A percentile compares a stretch with the other conserved stretches of the same genome.
phyloP scores from a whole-genome alignment of 257 asterid genomes.

The Nicotiana attenuata region DNA sequence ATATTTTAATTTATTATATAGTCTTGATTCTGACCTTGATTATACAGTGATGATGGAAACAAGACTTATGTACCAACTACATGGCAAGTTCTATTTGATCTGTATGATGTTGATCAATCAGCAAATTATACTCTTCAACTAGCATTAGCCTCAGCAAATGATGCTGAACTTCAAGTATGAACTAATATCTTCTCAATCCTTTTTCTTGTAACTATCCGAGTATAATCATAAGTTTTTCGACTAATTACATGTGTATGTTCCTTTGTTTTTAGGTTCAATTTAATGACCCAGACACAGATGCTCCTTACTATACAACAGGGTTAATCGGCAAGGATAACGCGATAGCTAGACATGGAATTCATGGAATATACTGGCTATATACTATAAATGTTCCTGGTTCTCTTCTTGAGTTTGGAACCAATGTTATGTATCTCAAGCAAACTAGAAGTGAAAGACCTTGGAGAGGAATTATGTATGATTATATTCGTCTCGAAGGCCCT shows the following conservation, averaged over 20 bases:
- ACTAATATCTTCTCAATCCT: not conserved
- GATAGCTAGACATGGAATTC: slow-evolving; percentile 87
- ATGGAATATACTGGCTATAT: slow-evolving; percentile 59
- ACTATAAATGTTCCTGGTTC: slow-evolving; percentile 36
- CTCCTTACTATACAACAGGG: slow-evolving; percentile 45
- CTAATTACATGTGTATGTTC: not conserved
- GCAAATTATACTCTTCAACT: slow-evolving; percentile 53
- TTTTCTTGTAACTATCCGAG: not conserved
- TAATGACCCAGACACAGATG: slow-evolving; percentile 23
- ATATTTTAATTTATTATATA: not conserved
- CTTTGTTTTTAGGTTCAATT: slow-evolving; percentile 37
- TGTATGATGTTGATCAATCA: slow-evolving; percentile 21
- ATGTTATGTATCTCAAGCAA: slow-evolving; percentile 50
- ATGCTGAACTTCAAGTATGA: slow-evolving; percentile 67
- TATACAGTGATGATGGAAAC: slow-evolving; percentile 49
- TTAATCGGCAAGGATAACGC: slow-evolving; percentile 71
- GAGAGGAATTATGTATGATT: slow-evolving; percentile 75
- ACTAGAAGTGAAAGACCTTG: slow-evolving; percentile 43
- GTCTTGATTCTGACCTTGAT: not conserved
- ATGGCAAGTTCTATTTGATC: slow-evolving; percentile 64
- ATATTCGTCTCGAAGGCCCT: slow-evolving; percentile 72
- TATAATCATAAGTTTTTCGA: not conserved
- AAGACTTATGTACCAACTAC: slow-evolving; percentile 58
- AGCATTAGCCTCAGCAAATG: slow-evolving; percentile 70
- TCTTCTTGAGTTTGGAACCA: slow-evolving; percentile 26